Conservation (phyloP, 345 rosid genomes). For the Garcia nutans region DNA sequence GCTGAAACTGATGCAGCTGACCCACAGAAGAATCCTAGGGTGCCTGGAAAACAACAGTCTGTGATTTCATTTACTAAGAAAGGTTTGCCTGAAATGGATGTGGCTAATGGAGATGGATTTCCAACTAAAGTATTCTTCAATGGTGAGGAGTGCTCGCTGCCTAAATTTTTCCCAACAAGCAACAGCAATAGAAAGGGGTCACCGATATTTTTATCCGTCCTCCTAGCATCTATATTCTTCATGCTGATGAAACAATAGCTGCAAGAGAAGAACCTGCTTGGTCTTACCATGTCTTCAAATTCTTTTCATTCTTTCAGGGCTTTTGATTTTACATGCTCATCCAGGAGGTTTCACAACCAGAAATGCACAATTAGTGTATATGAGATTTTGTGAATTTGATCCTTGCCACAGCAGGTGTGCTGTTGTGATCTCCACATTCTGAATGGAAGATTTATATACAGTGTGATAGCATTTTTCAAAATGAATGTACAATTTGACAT, state of each 20-base stretch:
- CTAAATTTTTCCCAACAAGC: slow-evolving; percentile 50
- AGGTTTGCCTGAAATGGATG: slow-evolving; percentile 60
- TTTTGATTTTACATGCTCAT: slow-evolving; percentile 20
- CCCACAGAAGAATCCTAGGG: slow-evolving; percentile 60
- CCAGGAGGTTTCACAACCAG: slow-evolving; percentile 12
- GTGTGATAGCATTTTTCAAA: slow-evolving; percentile 1
- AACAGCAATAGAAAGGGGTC: slow-evolving; percentile 37
- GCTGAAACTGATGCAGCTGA: slow-evolving; percentile 57
- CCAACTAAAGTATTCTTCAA: slow-evolving; percentile 91
- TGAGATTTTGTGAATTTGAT: slow-evolving; percentile 3
- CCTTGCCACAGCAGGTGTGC: background rate
- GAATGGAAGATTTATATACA: background rate
- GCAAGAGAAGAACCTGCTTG: background rate
- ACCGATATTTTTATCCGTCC: slow-evolving; percentile 20
- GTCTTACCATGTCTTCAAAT: slow-evolving; percentile 19
- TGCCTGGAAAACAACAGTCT: slow-evolving; percentile 93
- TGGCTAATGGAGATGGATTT: slow-evolving; percentile 76
- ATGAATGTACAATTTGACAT: slow-evolving; percentile 23
- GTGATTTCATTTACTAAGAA: slow-evolving; percentile 85
- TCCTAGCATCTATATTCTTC: slow-evolving; percentile 33
- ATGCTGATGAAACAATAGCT: slow-evolving; percentile 41
- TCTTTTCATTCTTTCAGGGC: slow-evolving; percentile 39
- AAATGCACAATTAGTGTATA: slow-evolving; percentile 16
- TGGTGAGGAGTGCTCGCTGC: slow-evolving; percentile 90
- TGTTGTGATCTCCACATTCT: slow-evolving; percentile 13